A percentile compares a stretch with the other conserved stretches of the same genome.
Evolutionary conservation across 164 flowering plant genomes (phyloP).

Genomic region (Vitis labrusca): DNA sequence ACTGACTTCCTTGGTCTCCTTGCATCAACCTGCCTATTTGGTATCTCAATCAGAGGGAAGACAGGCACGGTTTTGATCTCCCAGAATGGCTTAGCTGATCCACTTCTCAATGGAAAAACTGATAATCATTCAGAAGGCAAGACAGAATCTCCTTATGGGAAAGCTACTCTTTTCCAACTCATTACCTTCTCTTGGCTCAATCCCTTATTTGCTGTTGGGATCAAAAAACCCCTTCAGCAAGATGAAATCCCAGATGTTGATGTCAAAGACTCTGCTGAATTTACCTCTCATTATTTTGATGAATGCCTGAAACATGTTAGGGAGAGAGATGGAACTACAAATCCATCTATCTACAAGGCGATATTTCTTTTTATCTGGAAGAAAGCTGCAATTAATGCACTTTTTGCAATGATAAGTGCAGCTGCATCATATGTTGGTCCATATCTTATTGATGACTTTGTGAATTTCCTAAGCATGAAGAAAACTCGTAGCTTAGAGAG

Average conservation of each 20-base stretch:
- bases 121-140: slow-evolving; percentile 23
- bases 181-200: slow-evolving; percentile 92
- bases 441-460: slow-evolving; percentile 77
- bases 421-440: slow-evolving; percentile 85
- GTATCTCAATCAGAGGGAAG: slow-evolving; percentile 54
- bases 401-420: slow-evolving; percentile 70
- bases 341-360: slow-evolving; percentile 71
- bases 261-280: slow-evolving; percentile 67
- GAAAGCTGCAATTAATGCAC: slow-evolving; percentile 84
- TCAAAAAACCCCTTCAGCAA: slow-evolving; percentile 72
- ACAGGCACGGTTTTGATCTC: slow-evolving; percentile 38
- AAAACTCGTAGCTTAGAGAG: slow-evolving; percentile 31
- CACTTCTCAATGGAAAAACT: slow-evolving; percentile 51
- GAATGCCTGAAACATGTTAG: slow-evolving; percentile 40
- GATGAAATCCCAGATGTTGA: slow-evolving; percentile 78
- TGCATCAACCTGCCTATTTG: slow-evolving; percentile 42
- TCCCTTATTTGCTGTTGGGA: slow-evolving; percentile 70
- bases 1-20: slow-evolving; percentile 41
- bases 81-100: slow-evolving; percentile 41
- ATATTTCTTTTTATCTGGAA: slow-evolving; percentile 55
- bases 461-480: slow-evolving; percentile 52
- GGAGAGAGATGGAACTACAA: slow-evolving; percentile 41
- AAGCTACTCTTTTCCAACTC: slow-evolving; percentile 65
- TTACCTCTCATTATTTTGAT: slow-evolving; percentile 46
- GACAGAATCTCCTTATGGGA: slow-evolving; percentile 61